Evolutionary conservation across 768 basidiomycete species (phyloP), one percentile per base, ranked within the genome.

Genomic region (Rhodocollybia butyracea): DNA sequence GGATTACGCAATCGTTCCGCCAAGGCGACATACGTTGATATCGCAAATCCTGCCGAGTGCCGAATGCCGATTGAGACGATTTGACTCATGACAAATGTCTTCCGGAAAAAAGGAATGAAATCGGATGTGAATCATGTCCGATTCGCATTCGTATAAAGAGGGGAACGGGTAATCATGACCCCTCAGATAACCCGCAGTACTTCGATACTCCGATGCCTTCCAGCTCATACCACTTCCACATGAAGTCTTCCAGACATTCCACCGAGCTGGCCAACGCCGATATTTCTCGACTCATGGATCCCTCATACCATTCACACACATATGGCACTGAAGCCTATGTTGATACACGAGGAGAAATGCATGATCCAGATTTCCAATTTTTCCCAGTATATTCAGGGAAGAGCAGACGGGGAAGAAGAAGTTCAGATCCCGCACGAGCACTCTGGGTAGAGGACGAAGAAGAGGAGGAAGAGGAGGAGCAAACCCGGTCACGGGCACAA

Each of bases 211-310:
- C 30, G 19, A 47, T 47, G 46, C 46, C 12, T 13, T 34, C 46
- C 30, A 47, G n/a, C 12, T n/a, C 46, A 21, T 19, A 27, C 17
- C 42, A 43, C 21, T 31, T 48, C 30, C 34, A 50, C 48, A 38
- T 50, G 10, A 50, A 50, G 22, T 34, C 31, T 36, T 36, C 48
- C 4, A 50, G 34, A 15, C 48, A 38, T 27, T 34, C 19, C 27
- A 12, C 38, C 12, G 48, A 50, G 32, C 48, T 36, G 3, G 32
- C 34, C 11, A 50, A 50, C 22, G 48, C 48, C 4, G 48, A 50
- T 12, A 50, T 50, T 34, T 36, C 48, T 39, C 48, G 48, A 19
- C 36, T 50, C 7, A 50, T 50, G 48, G 48, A 50, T 38, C 48
- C 48, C 10, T 34, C 48, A 12, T 50, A 50, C 12, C 34, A 50